These are phyloP conservation scores for Penicillium sp. DNA, from an alignment of 2,329 filamentous ascomycete species.

Conservation along the genomic window DNA sequence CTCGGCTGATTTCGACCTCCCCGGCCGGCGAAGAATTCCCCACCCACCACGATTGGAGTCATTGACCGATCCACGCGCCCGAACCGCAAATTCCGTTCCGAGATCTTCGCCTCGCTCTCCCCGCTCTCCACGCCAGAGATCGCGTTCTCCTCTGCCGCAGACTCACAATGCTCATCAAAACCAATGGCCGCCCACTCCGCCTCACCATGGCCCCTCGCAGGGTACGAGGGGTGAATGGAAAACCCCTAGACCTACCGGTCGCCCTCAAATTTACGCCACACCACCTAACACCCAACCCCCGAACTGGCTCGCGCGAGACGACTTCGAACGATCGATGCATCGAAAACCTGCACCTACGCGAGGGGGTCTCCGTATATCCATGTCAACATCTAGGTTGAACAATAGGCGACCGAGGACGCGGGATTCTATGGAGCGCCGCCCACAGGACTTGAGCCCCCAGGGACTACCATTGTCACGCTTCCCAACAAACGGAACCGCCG, in stretches of 20 bases:
- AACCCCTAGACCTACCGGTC: conserved; percentile 18
- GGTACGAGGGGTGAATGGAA: conserved; percentile 18
- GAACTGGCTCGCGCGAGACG: conserved; percentile 20
- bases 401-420: conserved; percentile 28
- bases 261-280: conserved; percentile 23
- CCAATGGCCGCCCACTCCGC: conserved; percentile 18
- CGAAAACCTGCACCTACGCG: conserved; percentile 28
- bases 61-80: conserved; percentile 29
- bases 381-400: conserved; percentile 36
- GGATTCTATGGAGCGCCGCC: conserved; percentile 26
- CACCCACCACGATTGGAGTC: conserved; percentile 32
- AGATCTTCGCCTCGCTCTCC: conserved; percentile 20
- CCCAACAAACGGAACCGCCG: conserved; percentile 31
- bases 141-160: conserved; percentile 23
- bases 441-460: conserved; percentile 22
- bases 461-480: conserved; percentile 33
- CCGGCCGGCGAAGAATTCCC: conserved; percentile 30
- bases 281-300: conserved; percentile 13
- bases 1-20: conserved; percentile 31
- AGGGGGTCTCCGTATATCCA: conserved; percentile 35
- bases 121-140: conserved; percentile 19
- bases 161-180: conserved; percentile 11
- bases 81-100: conserved; percentile 17
- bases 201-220: conserved; percentile 18
- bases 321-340: conserved; percentile 25